Evolutionary conservation across 2,329 filamentous ascomycete genomes (phyloP), one percentile per base, ranked within the genome.

Genomic region (Eutypa lata): DNA sequence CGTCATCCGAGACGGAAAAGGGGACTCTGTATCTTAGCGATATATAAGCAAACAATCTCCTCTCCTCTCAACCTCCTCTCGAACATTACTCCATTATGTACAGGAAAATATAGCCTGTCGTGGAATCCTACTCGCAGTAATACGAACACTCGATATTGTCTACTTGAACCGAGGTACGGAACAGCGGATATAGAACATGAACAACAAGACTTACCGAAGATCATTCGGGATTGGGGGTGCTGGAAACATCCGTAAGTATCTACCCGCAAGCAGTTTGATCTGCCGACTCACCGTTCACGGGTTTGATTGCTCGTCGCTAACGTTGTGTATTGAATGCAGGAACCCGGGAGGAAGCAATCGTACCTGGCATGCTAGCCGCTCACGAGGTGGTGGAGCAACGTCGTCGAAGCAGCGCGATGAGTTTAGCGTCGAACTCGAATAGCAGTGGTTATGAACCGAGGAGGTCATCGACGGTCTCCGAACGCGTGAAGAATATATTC

Each of bases 141-240:
- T 11, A 38, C 7, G 14, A 14, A 38, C 7, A 16, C n/a, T 14
- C 14, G 35, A 13, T 38, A 38, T 16, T 18, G 10, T 6, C n/a
- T 38, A 3, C n/a, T 38, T 18, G 35, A 38, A 38, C 35, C 10
- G 3, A 35, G 31, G 10, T 18, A 6, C 13, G 14, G n/a, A 8
- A 38, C n/a, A 18, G n/a, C 14, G 2, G 14, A 38, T 14, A 18
- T 16, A 7, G 35, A 16, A 16, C 14, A 14, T 14, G 14, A 38
- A 16, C 3, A 31, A 31, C 10, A 31, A 5, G 5, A 31, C 26
- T 10, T 31, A 31, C 26, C 60, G 55, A 6, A 62, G 52, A 44
- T 66, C 64, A 13, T 66, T 66, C 54, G 64, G 64, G 7, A 65
- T 66, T 28, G 63, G 64, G 21, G 63, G 64, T 13, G 63, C 64